Evolutionary conservation across 2,329 filamentous ascomycete genomes (phyloP).

Genomic region (Cladosporium sp.): DNA sequence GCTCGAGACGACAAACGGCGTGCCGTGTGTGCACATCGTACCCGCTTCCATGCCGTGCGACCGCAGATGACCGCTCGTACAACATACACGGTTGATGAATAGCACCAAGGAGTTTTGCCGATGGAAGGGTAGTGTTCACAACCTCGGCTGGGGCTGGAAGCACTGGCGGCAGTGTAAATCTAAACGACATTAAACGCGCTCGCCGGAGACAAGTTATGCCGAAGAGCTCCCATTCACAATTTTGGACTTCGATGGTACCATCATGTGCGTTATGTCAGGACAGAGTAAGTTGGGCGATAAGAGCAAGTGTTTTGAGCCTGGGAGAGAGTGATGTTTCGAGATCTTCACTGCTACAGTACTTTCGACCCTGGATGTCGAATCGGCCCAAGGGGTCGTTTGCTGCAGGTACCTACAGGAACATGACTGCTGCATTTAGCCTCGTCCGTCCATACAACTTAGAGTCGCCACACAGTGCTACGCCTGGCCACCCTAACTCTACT

Average conservation of each 20-base stretch:
- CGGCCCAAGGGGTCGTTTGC: neutral
- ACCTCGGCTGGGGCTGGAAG: conserved; percentile 8
- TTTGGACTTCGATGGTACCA: neutral
- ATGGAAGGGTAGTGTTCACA: neutral
- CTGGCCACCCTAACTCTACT: neutral
- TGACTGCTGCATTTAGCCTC: conserved; percentile 14
- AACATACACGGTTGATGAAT: neutral
- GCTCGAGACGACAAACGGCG: neutral
- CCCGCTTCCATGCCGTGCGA: neutral
- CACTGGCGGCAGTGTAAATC: neutral
- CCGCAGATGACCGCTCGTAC: neutral
- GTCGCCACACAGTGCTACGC: neutral
- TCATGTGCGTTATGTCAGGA: neutral
- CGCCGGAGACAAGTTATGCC: neutral
- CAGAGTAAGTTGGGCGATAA: neutral
- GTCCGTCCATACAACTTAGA: neutral
- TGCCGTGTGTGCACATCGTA: conserved; percentile 2
- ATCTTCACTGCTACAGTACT: neutral
- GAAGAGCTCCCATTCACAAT: neutral
- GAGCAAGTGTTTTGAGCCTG: neutral
- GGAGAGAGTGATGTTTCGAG: neutral
- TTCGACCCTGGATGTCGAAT: neutral
- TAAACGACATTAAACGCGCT: neutral
- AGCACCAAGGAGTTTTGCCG: neutral
- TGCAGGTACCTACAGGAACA: conserved; percentile 7